phyloP scores from a whole-genome alignment of 176 grass and related monocot genomes.

The Thinopyrum elongatum region DNA sequence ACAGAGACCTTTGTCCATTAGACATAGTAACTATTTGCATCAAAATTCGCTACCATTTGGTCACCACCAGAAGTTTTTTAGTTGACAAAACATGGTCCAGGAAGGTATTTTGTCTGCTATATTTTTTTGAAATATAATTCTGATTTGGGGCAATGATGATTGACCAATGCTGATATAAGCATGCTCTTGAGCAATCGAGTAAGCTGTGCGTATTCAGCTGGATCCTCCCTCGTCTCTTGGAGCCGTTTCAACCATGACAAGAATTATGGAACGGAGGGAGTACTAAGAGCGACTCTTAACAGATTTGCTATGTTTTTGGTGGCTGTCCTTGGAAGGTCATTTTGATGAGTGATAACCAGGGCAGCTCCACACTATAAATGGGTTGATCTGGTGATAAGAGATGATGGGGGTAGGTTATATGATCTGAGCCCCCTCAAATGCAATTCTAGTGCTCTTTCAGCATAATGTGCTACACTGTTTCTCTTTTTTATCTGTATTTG shows the following conservation, averaged over 20 bases:
- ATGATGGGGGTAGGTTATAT: neutral
- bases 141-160: neutral
- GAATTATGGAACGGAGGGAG: no score
- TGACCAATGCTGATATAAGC: neutral
- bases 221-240: neutral
- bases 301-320: neutral
- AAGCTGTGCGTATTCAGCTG: neutral
- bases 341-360: neutral
- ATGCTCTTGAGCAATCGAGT: neutral
- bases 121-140: neutral
- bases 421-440: conserved; percentile 22
- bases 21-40: neutral
- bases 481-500: neutral
- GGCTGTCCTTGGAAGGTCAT: conserved; percentile 26
- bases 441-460: neutral
- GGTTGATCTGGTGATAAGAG: neutral
- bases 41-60: neutral
- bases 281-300: no score
- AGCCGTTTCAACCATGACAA: neutral
- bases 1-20: neutral
- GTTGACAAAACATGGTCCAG: neutral
- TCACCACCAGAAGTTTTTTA: neutral
- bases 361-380: neutral
- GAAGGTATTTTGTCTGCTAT: neutral
- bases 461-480: neutral